These are phyloP conservation scores for Cardamine resedifolia DNA, from an alignment of 345 rosid species.

Conservation along the genomic window DNA sequence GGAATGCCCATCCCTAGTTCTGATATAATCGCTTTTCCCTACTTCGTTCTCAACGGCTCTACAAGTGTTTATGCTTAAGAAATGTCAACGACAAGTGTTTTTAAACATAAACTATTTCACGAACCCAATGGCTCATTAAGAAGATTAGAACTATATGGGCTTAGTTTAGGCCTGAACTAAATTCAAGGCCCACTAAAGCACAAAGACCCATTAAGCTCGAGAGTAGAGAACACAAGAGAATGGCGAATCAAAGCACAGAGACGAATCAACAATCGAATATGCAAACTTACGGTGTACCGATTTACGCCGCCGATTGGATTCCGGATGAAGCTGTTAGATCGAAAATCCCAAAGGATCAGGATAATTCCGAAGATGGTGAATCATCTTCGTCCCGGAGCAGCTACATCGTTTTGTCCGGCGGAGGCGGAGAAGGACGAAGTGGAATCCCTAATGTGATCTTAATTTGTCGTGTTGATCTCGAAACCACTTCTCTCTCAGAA, in stretches of 20 bases:
- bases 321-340: slow-evolving; percentile 52
- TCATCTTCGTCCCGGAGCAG: slow-evolving; percentile 24
- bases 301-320: slow-evolving; percentile 72
- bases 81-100: no score
- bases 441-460: slow-evolving; percentile 69
- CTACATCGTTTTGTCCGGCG: slow-evolving; percentile 68
- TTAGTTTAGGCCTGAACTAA: no score
- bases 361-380: slow-evolving; percentile 34
- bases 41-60: no score
- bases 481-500: slow-evolving; percentile 58
- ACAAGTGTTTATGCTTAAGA: no score
- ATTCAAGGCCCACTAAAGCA: no score
- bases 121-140: no score
- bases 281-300: slow-evolving; percentile 80
- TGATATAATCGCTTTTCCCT: no score
- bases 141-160: no score
- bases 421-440: slow-evolving; percentile 85
- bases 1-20: no score
- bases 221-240: background rate
- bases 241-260: slow-evolving; percentile 33
- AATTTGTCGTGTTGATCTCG: slow-evolving; percentile 9
- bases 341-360: slow-evolving; percentile 30
- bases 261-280: slow-evolving; percentile 33
- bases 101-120: no score
- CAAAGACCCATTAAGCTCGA: no score